phyloP scores from a whole-genome alignment of 2,329 filamentous ascomycete genomes.

The Knufia petricola region DNA sequence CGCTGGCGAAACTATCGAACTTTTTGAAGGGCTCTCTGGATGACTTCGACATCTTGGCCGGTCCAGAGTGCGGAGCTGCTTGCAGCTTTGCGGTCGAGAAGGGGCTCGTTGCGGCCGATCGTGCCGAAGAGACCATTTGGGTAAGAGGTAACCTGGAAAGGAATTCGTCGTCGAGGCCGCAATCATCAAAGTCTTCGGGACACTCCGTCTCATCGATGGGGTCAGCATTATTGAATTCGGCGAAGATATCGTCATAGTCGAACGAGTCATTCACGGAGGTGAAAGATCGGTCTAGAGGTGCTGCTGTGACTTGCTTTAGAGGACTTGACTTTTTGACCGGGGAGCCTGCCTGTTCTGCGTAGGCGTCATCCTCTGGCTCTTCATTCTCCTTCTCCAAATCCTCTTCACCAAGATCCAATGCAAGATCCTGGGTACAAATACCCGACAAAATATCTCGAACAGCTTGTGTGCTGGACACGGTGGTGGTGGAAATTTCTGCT shows the following conservation, averaged over 20 bases:
- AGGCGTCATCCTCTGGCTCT: background rate
- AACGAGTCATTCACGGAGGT: slow-evolving; percentile 2
- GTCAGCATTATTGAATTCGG: background rate
- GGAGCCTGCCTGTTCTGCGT: background rate
- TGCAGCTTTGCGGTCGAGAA: background rate
- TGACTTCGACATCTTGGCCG: background rate
- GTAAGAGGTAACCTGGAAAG: slow-evolving; percentile 2
- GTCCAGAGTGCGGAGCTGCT: background rate
- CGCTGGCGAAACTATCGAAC: slow-evolving; percentile 8
- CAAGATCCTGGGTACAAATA: slow-evolving; percentile 8
- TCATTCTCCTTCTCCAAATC: slow-evolving; percentile 7
- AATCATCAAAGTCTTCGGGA: slow-evolving; percentile 5
- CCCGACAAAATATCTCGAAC: slow-evolving; percentile 2
- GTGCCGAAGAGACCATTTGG: background rate
- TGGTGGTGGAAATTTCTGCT: background rate
- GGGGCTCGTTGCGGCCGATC: background rate
- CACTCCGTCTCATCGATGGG: background rate
- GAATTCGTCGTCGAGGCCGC: slow-evolving; percentile 5
- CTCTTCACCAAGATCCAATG: background rate
- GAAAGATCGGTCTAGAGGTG: background rate
- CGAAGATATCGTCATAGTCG: slow-evolving; percentile 7
- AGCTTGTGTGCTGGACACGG: background rate
- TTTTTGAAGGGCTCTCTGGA: slow-evolving; percentile 2
- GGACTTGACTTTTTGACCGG: background rate
- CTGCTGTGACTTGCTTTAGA: background rate